Evolutionary conservation across 768 basidiomycete genomes (phyloP), one percentile per base, ranked within the genome.

Genomic region (Lanmaoa pseudosensibilis): DNA sequence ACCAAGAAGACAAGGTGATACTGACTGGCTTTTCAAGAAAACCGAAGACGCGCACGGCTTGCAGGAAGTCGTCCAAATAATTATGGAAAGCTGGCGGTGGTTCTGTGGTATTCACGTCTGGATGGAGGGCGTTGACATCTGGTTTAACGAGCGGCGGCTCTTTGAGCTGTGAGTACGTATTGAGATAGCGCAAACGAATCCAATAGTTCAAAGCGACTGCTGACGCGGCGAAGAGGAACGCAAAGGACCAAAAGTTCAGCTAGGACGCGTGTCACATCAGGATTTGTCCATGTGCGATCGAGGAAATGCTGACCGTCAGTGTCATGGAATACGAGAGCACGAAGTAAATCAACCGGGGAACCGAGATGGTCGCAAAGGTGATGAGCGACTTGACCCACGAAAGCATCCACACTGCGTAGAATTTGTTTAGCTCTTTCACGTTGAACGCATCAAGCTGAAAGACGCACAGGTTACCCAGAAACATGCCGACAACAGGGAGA

Each of bases 31-130:
- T 98, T 75, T 99, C 97, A 11, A 87, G 76, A 69, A 98, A 98
- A 19, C 97, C 97, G 65, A 99, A 99, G 11, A 99, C 92, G 46
- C 95, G 84, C 54, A 99, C 92, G 12, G 97, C 97, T 63, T 95
- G 89, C 52, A 98, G 73, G 69, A 99, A 98, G 67, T 99, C 97
- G 69, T 98, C 96, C 27, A 98, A 80, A 65, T 98, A 98, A 65
- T 96, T 95, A 70, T 96, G 94, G 69, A 98, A 94, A 1, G 89
- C 81, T 13, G 89, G 83, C 0, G 84, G 83, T 15, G 85, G 78
- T 51, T 89, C 86, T 65, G 78, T 72, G 16, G 87, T 83, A 57
- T 94, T 94, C 21, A 96, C 88, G 69, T 97, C 94, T 2, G 94
- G 94, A 74, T 96, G 94, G 41, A 93, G 80, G 63, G 92, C 90